A percentile compares a stretch with the other conserved stretches of the same genome.
Evolutionary conservation across 306 rosid genomes (phyloP).

Genomic region (Sindora glabra): DNA sequence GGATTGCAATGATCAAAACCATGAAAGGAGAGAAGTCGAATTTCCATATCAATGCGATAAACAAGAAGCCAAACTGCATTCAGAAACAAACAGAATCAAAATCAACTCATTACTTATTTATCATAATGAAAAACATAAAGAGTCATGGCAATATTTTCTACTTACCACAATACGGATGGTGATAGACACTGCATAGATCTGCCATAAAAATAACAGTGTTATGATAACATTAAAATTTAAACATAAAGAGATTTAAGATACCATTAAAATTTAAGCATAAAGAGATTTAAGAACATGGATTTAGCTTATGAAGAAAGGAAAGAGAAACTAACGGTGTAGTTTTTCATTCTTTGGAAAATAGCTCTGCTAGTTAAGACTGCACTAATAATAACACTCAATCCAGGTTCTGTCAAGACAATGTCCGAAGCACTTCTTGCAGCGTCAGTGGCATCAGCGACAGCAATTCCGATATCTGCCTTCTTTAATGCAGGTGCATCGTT

Average conservation of each 20-base stretch:
- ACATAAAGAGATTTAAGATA: not conserved
- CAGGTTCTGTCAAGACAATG: conserved; percentile 95
- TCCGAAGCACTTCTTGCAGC: conserved; percentile 98
- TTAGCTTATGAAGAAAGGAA: not conserved
- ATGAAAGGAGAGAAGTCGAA: conserved; percentile 97
- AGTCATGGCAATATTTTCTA: not conserved
- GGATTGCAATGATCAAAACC: conserved; percentile 96
- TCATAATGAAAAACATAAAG: not conserved
- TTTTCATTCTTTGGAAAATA: conserved; percentile 97
- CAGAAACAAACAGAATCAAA: not conserved
- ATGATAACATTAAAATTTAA: too few species aligned
- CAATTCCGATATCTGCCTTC: conserved; percentile 97
- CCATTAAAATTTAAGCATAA: not conserved
- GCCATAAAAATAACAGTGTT: conserved; percentile 22
- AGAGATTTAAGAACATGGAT: conserved; percentile 1
- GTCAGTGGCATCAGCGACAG: conserved; percentile 98
- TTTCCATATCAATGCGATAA: conserved; percentile 91
- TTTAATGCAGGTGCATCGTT: conserved; percentile 98
- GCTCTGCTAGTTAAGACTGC: conserved; percentile 96
- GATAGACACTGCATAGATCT: conserved; percentile 98
- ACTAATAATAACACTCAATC: conserved; percentile 93
- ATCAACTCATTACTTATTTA: too few species aligned
- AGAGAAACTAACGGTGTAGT: conserved; percentile 73
- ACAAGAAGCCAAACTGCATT: conserved; percentile 93
- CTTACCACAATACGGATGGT: conserved; percentile 99